Base-by-base conservation (phyloP, 148 eudicot genomes). In the Silene uniflora region DNA sequence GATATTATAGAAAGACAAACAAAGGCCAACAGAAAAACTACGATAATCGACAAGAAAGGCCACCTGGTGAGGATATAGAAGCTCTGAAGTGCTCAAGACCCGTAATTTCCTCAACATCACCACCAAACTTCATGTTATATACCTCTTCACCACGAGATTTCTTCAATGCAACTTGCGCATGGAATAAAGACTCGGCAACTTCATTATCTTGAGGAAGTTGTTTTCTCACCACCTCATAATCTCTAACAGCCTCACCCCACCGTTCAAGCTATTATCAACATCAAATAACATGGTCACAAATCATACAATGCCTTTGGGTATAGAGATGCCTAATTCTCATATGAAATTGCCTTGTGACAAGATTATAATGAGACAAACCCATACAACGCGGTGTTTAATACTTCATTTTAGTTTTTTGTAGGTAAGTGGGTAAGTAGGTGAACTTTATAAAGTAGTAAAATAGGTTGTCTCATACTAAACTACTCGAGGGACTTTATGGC, bases 211-310 rank as follows among this genome's bases (percentile, higher is more conserved):
- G 54, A 22, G 98, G 98, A 68, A 83, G 87, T 73, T 83, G 86
- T 82, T 70, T 87, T 67, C 90, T 90, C 83, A 91, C 78, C 46
- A 83, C 77, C 83, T 91, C 98, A 52, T 91, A 94, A 84, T 94
- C 98, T 78, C 88, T 85, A 54, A 90, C 90, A 39, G 98, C 93
- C 63, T 90, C 97, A 74, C 75, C 86, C 97, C 97, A 94, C 10
- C 86, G 80, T 74, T 94, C 91, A 74, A 94, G 96, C 98, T 94
- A 75, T 78, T 82, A 82, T 35, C 47, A 68, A 74, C 27, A 76
- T 52, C 47, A 64, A 56, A 58, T 55, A 65, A 80, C 52, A 58
- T 7, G 68, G 65, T 80, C 24, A 71, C 23, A 55, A 9, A 32
- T 71, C 23, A 63, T 71, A 72, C 75, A 7, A 32, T 24, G 6